Conservation (phyloP, 1,139 yeast species). For the Taphrina sp. region DNA sequence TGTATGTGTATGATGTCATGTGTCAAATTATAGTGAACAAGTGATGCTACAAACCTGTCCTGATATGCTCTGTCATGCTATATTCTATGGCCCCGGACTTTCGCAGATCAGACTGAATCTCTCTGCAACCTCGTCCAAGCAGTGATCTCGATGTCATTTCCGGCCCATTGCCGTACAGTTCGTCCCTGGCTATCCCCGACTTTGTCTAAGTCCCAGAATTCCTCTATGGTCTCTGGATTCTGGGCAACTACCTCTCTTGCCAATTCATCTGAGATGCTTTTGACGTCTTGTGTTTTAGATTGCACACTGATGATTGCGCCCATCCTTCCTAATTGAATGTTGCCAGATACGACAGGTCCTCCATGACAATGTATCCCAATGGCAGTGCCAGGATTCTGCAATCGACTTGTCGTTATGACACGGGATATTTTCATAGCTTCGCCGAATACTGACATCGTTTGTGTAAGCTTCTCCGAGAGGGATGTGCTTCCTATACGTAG, state of each 20-base stretch:
- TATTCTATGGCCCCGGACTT: no score
- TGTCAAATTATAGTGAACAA: no score
- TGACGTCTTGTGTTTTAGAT: background rate
- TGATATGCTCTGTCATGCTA: no score
- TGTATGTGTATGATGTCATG: no score
- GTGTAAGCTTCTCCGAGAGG: constrained; percentile 8
- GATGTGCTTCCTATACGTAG: background rate
- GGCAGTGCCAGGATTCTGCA: background rate
- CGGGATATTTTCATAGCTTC: constrained; percentile 9
- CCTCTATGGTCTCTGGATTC: constrained; percentile 31
- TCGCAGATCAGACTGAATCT: no score
- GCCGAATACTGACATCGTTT: constrained; percentile 26
- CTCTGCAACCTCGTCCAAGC: constrained; percentile 27
- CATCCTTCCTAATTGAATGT: constrained; percentile 12
- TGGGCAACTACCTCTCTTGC: constrained; percentile 34
- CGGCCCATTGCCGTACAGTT: constrained; percentile 32
- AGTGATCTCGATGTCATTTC: constrained; percentile 11
- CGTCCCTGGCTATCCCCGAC: constrained; percentile 22
- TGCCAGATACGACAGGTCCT: constrained; percentile 12
- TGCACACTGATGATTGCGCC: constrained; percentile 21
- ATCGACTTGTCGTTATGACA: background rate
- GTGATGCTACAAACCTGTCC: no score
- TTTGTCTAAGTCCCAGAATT: constrained; percentile 25
- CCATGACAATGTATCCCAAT: constrained; percentile 29
- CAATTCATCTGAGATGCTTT: constrained; percentile 15